Conservation (phyloP, 2,329 filamentous ascomycete species). For the Canariomyces notabilis region DNA sequence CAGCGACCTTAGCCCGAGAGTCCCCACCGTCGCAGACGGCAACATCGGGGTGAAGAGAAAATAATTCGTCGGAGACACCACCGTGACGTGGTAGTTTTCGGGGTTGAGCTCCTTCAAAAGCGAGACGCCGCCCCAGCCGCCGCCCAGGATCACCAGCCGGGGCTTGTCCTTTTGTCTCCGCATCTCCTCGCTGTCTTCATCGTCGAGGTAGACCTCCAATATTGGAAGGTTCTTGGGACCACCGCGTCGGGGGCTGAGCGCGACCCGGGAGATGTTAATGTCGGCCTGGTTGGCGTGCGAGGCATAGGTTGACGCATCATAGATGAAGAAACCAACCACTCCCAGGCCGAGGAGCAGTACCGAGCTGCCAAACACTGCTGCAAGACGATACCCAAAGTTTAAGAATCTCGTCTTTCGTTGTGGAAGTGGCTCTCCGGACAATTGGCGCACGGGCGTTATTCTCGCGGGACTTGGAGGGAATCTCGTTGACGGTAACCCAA, state of each 20-base stretch:
- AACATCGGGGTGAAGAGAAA: conserved; percentile 99
- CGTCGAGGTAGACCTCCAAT: conserved; percentile 79
- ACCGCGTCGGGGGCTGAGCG: conserved; percentile 73
- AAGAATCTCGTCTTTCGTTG: conserved; percentile 44
- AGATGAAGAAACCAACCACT: conserved; percentile 82
- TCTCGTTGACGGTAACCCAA: neutral
- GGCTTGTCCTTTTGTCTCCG: conserved; percentile 77
- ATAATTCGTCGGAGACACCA: conserved; percentile 92
- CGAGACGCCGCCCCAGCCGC: conserved; percentile 92
- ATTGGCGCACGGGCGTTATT: conserved; percentile 30
- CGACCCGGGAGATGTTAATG: conserved; percentile 77
- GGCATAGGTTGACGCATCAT: conserved; percentile 87
- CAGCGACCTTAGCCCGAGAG: conserved; percentile 81
- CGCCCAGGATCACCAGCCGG: conserved; percentile 84
- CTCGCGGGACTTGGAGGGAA: conserved; percentile 16
- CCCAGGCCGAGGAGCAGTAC: conserved; percentile 63
- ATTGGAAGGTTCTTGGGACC: conserved; percentile 96
- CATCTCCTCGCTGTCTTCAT: conserved; percentile 72
- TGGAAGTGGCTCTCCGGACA: conserved; percentile 51
- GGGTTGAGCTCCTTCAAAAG: conserved; percentile 84
- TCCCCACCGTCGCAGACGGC: conserved; percentile 93
- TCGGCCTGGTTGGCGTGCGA: conserved; percentile 63
- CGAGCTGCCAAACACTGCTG: conserved; percentile 70
- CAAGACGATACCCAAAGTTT: conserved; percentile 62
- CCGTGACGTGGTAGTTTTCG: conserved; percentile 91